Evolutionary conservation across 2,329 filamentous ascomycete species (phyloP).

Genomic region (Alternaria dauci): DNA sequence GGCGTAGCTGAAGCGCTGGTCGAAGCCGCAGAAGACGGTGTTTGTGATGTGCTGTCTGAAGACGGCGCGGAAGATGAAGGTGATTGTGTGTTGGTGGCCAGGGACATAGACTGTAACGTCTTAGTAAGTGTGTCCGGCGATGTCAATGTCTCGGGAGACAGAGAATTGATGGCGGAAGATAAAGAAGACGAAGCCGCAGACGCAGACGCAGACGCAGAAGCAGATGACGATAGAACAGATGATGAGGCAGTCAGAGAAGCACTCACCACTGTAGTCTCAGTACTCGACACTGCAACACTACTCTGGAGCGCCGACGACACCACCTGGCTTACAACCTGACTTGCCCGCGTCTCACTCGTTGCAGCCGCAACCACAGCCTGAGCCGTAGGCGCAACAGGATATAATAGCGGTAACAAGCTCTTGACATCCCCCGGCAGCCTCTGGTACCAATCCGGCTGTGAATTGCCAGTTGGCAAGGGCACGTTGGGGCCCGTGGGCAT

Average conservation of each 20-base stretch:
- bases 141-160: background rate
- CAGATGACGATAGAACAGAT: background rate
- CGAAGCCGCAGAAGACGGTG: background rate
- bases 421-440: constrained; percentile 25
- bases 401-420: constrained; percentile 17
- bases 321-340: background rate
- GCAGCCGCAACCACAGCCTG: background rate
- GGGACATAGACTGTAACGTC: constrained; percentile 14
- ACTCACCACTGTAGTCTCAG: background rate
- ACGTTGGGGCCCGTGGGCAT: constrained; percentile 14
- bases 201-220: background rate
- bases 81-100: background rate
- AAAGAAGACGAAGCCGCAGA: background rate
- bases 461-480: constrained; percentile 15
- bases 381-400: constrained; percentile 16
- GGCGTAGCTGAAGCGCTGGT: constrained; percentile 6
- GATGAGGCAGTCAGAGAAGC: background rate
- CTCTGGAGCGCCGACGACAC: background rate
- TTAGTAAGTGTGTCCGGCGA: constrained; percentile 12
- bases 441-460: constrained; percentile 24
- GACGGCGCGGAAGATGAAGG: background rate
- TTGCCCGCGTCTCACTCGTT: background rate
- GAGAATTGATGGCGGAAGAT: background rate
- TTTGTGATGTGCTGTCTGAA: background rate
- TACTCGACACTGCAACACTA: background rate